Evolutionary conservation across 202 grass and related monocot species (phyloP).

Genomic region (Schoenoplectus triqueter): DNA sequence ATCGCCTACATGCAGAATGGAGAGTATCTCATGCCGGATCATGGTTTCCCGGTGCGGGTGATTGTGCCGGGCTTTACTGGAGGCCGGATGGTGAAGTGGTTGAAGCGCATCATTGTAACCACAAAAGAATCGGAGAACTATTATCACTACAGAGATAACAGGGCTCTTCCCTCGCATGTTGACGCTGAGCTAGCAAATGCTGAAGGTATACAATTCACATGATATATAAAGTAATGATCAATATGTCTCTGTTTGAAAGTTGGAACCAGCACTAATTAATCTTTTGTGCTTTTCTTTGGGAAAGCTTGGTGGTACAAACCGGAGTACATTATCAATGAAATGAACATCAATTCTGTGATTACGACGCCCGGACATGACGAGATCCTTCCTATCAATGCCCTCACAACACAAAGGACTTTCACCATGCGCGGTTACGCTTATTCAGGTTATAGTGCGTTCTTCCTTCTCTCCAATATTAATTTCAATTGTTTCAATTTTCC

Average conservation of each 20-base stretch:
- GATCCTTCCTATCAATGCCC: slow-evolving; percentile 86
- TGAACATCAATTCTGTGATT: slow-evolving; percentile 87
- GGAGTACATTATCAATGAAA: slow-evolving; percentile 87
- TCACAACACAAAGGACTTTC: slow-evolving; percentile 74
- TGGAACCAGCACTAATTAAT: background rate
- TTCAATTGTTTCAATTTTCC: background rate
- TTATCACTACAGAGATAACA: slow-evolving; percentile 86
- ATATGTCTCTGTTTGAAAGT: background rate
- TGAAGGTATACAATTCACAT: slow-evolving; percentile 51
- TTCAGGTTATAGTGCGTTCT: slow-evolving; percentile 54
- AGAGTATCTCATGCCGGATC: slow-evolving; percentile 68
- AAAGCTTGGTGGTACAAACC: slow-evolving; percentile 96
- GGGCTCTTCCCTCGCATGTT: slow-evolving; percentile 75
- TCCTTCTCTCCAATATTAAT: background rate
- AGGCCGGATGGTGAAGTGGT: slow-evolving; percentile 91
- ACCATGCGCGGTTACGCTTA: slow-evolving; percentile 96
- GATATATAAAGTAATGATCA: background rate
- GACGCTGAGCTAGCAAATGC: slow-evolving; percentile 79
- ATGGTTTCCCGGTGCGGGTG: slow-evolving; percentile 74
- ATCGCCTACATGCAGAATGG: slow-evolving; percentile 92
- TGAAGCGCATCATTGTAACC: slow-evolving; percentile 71
- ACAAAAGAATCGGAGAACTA: slow-evolving; percentile 68
- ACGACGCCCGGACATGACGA: slow-evolving; percentile 82
- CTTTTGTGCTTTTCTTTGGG: background rate
- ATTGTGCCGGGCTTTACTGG: slow-evolving; percentile 81